A percentile compares a stretch with the other conserved stretches of the same genome.
These are phyloP conservation scores for Paramyrothecium roridum DNA, from an alignment of 2,329 filamentous ascomycete genomes.

Conservation along the genomic window DNA sequence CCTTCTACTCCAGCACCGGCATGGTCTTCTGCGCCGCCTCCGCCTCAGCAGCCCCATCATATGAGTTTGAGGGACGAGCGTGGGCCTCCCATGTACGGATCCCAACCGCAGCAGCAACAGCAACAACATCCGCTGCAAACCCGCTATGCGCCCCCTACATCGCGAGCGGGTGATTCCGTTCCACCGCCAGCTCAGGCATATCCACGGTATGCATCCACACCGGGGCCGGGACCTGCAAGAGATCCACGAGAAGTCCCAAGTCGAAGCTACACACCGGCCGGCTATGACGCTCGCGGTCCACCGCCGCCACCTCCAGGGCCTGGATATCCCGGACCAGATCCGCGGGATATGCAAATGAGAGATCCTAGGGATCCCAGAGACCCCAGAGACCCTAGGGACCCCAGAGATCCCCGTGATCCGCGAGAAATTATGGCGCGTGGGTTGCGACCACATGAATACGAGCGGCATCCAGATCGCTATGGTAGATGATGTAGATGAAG, in stretches of 20 bases:
- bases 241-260: constrained; percentile 37
- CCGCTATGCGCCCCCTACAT: constrained; percentile 33
- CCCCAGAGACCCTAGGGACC: constrained; percentile 24
- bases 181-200: constrained; percentile 37
- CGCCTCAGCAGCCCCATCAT: constrained; percentile 26
- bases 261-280: constrained; percentile 44
- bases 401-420: constrained; percentile 22
- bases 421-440: constrained; percentile 39
- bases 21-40: constrained; percentile 29
- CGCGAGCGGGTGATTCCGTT: constrained; percentile 38
- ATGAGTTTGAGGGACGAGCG: constrained; percentile 35
- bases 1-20: constrained; percentile 28
- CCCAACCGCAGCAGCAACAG: constrained; percentile 24
- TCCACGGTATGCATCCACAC: constrained; percentile 39
- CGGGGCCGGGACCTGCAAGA: constrained; percentile 36
- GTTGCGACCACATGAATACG: constrained; percentile 43
- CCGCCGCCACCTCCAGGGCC: constrained; percentile 32
- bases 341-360: constrained; percentile 29
- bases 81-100: constrained; percentile 29
- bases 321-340: constrained; percentile 28
- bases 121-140: constrained; percentile 32
- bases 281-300: constrained; percentile 36
- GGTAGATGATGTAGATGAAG: constrained; percentile 28
- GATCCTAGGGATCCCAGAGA: constrained; percentile 25
- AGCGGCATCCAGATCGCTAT: constrained; percentile 41